These are phyloP conservation scores for Angomonas deanei DNA, from an alignment of 208 protist genomes.

Conservation along the genomic window DNA sequence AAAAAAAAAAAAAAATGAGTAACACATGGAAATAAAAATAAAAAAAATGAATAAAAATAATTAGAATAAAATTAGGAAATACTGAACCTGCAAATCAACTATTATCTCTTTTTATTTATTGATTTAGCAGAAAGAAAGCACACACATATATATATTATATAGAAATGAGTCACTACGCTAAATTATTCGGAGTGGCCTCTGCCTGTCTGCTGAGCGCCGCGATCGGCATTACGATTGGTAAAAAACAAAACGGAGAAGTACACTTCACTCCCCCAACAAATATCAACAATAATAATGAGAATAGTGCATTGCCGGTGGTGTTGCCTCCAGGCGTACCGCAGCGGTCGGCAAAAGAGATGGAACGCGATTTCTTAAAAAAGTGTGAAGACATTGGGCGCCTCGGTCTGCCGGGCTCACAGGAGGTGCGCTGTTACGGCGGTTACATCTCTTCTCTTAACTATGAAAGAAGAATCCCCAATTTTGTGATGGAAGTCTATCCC, in stretches of 20 bases:
- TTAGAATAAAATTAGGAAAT: not conserved
- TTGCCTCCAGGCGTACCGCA: slow-evolving; percentile 19
- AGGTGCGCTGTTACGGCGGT: slow-evolving; percentile 62
- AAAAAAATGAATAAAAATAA: not conserved
- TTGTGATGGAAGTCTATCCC: slow-evolving; percentile 68
- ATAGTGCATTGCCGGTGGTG: slow-evolving; percentile 16
- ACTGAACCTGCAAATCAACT: not conserved
- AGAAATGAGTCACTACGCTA: too few species aligned
- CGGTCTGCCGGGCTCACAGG: slow-evolving; percentile 40
- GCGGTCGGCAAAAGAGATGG: slow-evolving; percentile 3
- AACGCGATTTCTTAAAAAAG: slow-evolving; percentile 17
- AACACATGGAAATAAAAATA: too few species aligned
- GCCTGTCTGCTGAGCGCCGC: not conserved
- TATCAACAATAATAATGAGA: slow-evolving; percentile 3
- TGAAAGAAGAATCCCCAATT: slow-evolving; percentile 73
- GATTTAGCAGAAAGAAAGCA: not conserved
- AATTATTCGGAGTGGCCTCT: too few species aligned
- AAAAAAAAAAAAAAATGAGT: slow-evolving; percentile 1
- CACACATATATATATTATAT: not conserved
- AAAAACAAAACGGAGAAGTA: too few species aligned
- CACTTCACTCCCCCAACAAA: not conserved
- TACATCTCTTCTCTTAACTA: slow-evolving; percentile 80
- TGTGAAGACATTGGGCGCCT: slow-evolving; percentile 27
- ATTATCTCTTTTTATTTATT: slow-evolving; percentile 5
- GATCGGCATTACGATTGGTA: not conserved